Evolutionary conservation across 305 asterid species (phyloP), one percentile per base, ranked within the genome.

Genomic region (Euphrasia arctica): DNA sequence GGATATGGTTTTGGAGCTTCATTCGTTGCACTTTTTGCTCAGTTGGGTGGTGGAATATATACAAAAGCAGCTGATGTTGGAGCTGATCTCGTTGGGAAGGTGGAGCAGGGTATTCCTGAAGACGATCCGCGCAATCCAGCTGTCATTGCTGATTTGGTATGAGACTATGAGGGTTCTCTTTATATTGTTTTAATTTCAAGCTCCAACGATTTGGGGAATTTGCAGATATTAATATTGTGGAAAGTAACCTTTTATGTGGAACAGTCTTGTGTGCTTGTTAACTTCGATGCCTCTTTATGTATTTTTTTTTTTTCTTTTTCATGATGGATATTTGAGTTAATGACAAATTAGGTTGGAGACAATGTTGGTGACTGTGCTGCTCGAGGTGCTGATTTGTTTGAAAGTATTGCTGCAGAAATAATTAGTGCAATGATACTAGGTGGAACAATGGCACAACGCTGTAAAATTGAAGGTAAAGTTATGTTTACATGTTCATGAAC

Each of bases 1-100:
- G 99, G 99, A 69, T 94, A 94, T 74, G 99, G 99, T 64, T 94
- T 94, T 82, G 99, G 99, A 66, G 99, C 98, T 77, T 94, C 99
- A 76, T 94, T 94, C 78, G 99, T 91, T 65, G 99, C 99, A 69
- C 98, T 94, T 75, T 94, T 94, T 80, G 99, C 99, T 68, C 99
- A 94, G 82, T 73, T 94, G 95, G 99, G 99, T 79, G 98, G 99
- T 72, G 98, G 99, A 67, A 94, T 94, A 75, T 94, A 72, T 75
- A 94, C 99, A 27, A 94, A 94, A 75, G 99, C 99, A 67, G 99
- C 99, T 76, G 99, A 91, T 82, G 99, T 94, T 71, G 99, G 99
- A 70, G 99, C 99, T 64, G 99, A 94, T 80, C 99, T 94, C 62
- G 99, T 94, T 78, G 98, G 99, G 57, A 91, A 94, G 82, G 90